phyloP scores from a whole-genome alignment of 202 grass and related monocot genomes.

The Brachypodium distachyon region DNA sequence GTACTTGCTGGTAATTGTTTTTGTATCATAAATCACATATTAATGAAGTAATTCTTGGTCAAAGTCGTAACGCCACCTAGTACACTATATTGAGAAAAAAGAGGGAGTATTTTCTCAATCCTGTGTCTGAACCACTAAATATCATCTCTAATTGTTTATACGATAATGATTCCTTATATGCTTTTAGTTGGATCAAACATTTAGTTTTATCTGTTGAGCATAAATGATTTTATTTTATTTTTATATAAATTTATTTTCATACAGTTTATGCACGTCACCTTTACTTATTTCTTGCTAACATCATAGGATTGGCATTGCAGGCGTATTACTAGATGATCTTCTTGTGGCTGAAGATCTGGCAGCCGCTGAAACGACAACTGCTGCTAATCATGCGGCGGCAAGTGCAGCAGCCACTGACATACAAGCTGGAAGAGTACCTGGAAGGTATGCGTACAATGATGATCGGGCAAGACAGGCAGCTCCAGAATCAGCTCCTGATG shows the following conservation, averaged over 20 bases:
- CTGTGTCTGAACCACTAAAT: background rate
- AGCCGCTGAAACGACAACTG: conserved; percentile 82
- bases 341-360: conserved; percentile 97
- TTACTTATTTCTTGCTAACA: conserved; percentile 15
- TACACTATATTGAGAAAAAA: no score
- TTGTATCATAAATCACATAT: no score
- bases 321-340: conserved; percentile 94
- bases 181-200: background rate
- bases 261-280: background rate
- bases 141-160: background rate
- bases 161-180: background rate
- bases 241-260: background rate
- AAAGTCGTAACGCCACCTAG: no score
- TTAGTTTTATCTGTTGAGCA: background rate
- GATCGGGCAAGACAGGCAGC: conserved; percentile 53
- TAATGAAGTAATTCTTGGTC: no score
- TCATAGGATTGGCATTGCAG: conserved; percentile 30
- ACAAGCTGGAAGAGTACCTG: conserved; percentile 51
- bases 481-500: conserved; percentile 56
- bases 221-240: background rate
- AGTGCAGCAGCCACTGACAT: conserved; percentile 57
- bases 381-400: conserved; percentile 75
- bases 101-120: no score
- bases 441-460: conserved; percentile 50
- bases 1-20: no score